Base-by-base conservation (phyloP, 2,329 filamentous ascomycete species). In the Xylariaceae sp. region DNA sequence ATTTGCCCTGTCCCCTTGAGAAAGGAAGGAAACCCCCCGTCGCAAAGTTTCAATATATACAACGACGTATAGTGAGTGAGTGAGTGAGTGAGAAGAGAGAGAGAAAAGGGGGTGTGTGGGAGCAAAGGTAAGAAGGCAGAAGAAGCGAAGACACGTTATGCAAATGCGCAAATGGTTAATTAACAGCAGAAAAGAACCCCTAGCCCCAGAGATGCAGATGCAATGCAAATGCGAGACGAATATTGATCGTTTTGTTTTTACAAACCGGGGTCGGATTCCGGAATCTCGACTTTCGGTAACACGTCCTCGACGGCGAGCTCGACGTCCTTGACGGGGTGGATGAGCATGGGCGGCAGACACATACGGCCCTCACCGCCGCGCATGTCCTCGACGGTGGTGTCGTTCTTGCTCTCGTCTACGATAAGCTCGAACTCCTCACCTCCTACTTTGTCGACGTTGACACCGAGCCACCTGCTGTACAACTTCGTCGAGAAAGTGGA, bases 261-360 rank as follows among this genome's bases (percentile, higher is more conserved):
- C 37, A 77, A 75, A 10, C 69, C 72, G 0, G 82, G 80, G 66
- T 85, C 78, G 72, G 85, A 78, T 70, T 83, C 64, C 60, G 80
- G 65, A 70, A 75, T 69, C 59, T 73, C 76, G 2, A 77, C 72
- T 5, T 78, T 79, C 3, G 75, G 75, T 1, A 80, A 75, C 48
- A 80, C 77, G 30, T 80, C 80, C 72, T 82, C 87, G 1, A 88
- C 84, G 6, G 85, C 82, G 54, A 88, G 68, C 59, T 88, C 84
- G 4, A 92, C 82, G 56, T 84, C 82, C 78, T 96, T 97, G 56
- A 96, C 82, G 0, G 92, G 92, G 80, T 97, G 92, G 64, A 97
- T 75, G 62, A 96, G 75, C 87, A 96, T 93, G 0, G 89, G 90
- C 6, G 92, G 91, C 47, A 96, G 76, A 75, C 92, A 97, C 91